phyloP scores from a whole-genome alignment of 768 basidiomycete species.

The Lentinula boryana region DNA sequence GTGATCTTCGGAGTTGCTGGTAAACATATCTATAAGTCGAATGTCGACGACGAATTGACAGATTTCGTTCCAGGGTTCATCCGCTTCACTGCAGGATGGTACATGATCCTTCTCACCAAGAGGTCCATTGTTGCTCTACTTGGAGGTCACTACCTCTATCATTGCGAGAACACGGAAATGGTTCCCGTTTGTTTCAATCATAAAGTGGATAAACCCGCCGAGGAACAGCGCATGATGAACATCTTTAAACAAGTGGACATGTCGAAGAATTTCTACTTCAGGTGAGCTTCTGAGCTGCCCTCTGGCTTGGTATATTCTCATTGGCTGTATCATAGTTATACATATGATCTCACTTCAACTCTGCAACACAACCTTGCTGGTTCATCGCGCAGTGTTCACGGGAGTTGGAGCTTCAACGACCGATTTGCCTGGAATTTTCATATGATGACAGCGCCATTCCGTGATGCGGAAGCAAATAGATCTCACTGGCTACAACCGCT shows the following conservation, averaged over 20 bases:
- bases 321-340: constrained; percentile 51
- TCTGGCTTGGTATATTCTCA: not conserved
- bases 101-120: constrained; percentile 87
- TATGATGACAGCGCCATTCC: constrained; percentile 70
- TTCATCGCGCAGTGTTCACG: constrained; percentile 33
- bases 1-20: constrained; percentile 83
- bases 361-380: constrained; percentile 86
- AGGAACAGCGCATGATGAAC: constrained; percentile 84
- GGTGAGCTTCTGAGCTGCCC: constrained; percentile 34
- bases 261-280: constrained; percentile 99
- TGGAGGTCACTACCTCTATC: constrained; percentile 94
- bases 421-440: constrained; percentile 95
- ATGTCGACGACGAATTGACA: not conserved
- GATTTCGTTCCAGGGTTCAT: constrained; percentile 63
- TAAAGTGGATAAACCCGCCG: constrained; percentile 81
- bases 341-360: constrained; percentile 95
- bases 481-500: constrained; percentile 87
- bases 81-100: constrained; percentile 93
- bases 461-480: constrained; percentile 34
- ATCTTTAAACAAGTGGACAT: constrained; percentile 96
- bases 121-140: constrained; percentile 89
- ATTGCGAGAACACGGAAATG: constrained; percentile 89
- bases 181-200: constrained; percentile 72
- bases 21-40: constrained; percentile 19
- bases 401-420: constrained; percentile 71